Conservation (phyloP, 305 asterid species). For the Salvia sclarea region DNA sequence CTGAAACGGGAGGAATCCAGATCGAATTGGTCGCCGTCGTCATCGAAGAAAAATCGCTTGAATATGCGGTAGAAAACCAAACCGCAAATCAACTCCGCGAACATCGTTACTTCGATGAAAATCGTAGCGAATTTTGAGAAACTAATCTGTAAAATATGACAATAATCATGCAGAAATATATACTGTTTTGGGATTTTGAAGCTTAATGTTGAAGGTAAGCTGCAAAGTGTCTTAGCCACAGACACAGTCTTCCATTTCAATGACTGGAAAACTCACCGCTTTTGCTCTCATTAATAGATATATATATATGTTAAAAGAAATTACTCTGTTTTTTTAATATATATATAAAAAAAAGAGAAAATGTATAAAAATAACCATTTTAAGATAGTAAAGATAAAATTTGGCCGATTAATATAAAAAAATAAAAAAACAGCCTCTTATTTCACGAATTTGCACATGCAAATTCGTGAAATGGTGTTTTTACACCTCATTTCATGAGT, state of each 20-base stretch:
- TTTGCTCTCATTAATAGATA: too few species aligned
- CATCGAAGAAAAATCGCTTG: constrained; percentile 49
- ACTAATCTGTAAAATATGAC: not conserved
- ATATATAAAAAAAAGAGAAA: too few species aligned
- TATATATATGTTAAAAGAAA: too few species aligned
- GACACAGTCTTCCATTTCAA: too few species aligned
- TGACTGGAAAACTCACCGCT: constrained; percentile 1
- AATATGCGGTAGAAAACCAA: constrained; percentile 46
- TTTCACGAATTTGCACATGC: too few species aligned
- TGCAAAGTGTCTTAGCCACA: not conserved
- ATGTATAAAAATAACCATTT: too few species aligned
- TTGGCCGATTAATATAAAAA: too few species aligned
- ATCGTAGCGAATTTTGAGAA: not conserved
- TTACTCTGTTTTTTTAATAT: too few species aligned
- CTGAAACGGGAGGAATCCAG: constrained; percentile 50
- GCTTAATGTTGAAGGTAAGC: constrained; percentile 24
- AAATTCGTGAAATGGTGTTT: too few species aligned
- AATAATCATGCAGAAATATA: not conserved
- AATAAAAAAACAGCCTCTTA: too few species aligned
- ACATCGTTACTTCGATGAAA: constrained; percentile 40
- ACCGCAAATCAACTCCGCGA: constrained; percentile 69
- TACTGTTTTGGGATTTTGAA: not conserved
- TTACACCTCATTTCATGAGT: too few species aligned
- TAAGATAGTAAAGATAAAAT: too few species aligned
- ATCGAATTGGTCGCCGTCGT: constrained; percentile 39